A percentile compares a stretch with the other conserved stretches of the same genome.
phyloP scores from a whole-genome alignment of 805 yeast genomes.

The Spathaspora girioi region DNA sequence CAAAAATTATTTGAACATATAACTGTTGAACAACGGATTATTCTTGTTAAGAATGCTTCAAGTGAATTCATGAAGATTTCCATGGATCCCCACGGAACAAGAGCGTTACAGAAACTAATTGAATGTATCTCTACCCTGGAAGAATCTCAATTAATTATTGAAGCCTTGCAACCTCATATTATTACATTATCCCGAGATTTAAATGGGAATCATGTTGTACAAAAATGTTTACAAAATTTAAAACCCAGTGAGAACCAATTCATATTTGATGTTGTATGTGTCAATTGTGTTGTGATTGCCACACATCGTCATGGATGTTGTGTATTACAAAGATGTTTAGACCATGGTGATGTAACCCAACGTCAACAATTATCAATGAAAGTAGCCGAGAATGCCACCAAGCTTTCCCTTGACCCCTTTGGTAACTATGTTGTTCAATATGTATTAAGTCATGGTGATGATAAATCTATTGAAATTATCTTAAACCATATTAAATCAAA shows the following conservation, averaged over 20 bases:
- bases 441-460: slow-evolving; percentile 56
- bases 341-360: slow-evolving; percentile 75
- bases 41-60: slow-evolving; percentile 67
- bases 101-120: slow-evolving; percentile 89
- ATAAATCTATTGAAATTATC: slow-evolving; percentile 26
- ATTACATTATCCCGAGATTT: slow-evolving; percentile 80
- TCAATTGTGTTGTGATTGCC: slow-evolving; percentile 74
- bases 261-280: slow-evolving; percentile 80
- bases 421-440: slow-evolving; percentile 97
- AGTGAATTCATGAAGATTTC: slow-evolving; percentile 77
- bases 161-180: slow-evolving; percentile 62
- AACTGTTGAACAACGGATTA: slow-evolving; percentile 62
- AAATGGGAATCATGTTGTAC: slow-evolving; percentile 96
- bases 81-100: slow-evolving; percentile 90
- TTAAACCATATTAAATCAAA: slow-evolving; percentile 33
- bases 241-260: slow-evolving; percentile 71
- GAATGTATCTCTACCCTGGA: slow-evolving; percentile 72
- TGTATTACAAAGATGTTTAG: slow-evolving; percentile 91
- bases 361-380: slow-evolving; percentile 60
- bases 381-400: slow-evolving; percentile 66
- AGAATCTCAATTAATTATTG: slow-evolving; percentile 64
- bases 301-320: slow-evolving; percentile 98
- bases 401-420: slow-evolving; percentile 83
- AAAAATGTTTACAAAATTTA: slow-evolving; percentile 80
- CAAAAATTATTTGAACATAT: slow-evolving; percentile 86